phyloP scores from a whole-genome alignment of 2,329 filamentous ascomycete genomes.

The Botrytis cinerea region DNA sequence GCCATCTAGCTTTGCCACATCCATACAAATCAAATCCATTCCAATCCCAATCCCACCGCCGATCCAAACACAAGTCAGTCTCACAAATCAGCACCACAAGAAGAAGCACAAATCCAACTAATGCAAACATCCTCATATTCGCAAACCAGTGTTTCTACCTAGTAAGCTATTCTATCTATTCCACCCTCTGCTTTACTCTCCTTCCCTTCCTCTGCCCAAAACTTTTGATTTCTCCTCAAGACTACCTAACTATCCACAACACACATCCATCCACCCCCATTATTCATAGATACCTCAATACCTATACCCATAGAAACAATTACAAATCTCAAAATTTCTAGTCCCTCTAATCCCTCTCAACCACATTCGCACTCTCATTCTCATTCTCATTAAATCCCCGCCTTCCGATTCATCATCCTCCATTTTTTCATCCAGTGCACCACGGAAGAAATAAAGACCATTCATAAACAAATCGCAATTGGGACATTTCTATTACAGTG shows the following conservation, averaged over 20 bases:
- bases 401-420: not conserved
- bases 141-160: not conserved
- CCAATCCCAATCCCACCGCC: not conserved
- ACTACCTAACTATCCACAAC: not conserved
- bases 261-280: not conserved
- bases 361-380: conserved; percentile 26
- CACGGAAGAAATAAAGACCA: conserved; percentile 13
- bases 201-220: not conserved
- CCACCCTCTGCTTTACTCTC: not conserved
- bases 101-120: not conserved
- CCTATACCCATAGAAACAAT: not conserved
- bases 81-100: not conserved
- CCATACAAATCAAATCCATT: not conserved
- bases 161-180: not conserved
- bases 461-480: conserved; percentile 26
- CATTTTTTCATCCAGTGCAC: conserved; percentile 16
- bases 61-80: not conserved
- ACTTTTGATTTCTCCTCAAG: not conserved
- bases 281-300: not conserved
- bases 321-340: conserved; percentile 8
- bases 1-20: not conserved
- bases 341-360: conserved; percentile 12
- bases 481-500: conserved; percentile 39
- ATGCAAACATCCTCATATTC: not conserved
- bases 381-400: conserved; percentile 27